Base-by-base conservation (phyloP, 179 eudicot genomes). In the Beta macrorhiza region DNA sequence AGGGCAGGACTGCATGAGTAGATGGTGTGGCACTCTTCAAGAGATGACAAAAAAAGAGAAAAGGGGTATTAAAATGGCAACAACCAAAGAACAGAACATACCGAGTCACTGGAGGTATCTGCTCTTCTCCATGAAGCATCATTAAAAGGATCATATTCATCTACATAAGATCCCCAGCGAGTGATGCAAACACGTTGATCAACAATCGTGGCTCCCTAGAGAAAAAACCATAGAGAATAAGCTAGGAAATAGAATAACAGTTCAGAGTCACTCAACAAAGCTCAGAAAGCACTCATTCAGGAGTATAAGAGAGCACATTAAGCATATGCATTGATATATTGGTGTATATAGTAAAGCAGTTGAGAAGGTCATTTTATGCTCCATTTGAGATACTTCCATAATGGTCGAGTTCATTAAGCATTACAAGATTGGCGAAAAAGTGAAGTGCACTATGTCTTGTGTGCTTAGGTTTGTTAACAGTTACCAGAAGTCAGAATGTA, bases 141-240 rank as follows among this genome's bases (percentile, higher is more conserved):
- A 77, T 78, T 89, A 89, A 93, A 93, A 64, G 90, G 86, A 81
- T 89, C 88, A 83, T 80, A 82, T 67, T 90, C 93, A 62, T 90
- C 92, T 65, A 83, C 86, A 82, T 89, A 86, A 29, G 88, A 86
- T 72, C 97, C 95, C 97, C 95, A 93, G 44, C 83, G 87, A 75
- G 93, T 85, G 86, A 93, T 91, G 86, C 90, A 93, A 25, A 91
- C 91, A 56, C 85, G 90, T 83, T 89, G 95, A 84, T 93, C 97
- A 82, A 84, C 86, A 82, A 93, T 90, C 14, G 89, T 89, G 62
- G 97, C 97, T 84, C 97, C 97, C 97, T 92, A 49, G 32, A 63
- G 47, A 45, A 47, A 62, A 52, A 1, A 70, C 61, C 76, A 49
- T 20, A n/a, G 10, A 16, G 15, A 57, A n/a, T 57, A 56, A 71